phyloP scores from a whole-genome alignment of 768 basidiomycete genomes.

The Cystobasidium tubakii region DNA sequence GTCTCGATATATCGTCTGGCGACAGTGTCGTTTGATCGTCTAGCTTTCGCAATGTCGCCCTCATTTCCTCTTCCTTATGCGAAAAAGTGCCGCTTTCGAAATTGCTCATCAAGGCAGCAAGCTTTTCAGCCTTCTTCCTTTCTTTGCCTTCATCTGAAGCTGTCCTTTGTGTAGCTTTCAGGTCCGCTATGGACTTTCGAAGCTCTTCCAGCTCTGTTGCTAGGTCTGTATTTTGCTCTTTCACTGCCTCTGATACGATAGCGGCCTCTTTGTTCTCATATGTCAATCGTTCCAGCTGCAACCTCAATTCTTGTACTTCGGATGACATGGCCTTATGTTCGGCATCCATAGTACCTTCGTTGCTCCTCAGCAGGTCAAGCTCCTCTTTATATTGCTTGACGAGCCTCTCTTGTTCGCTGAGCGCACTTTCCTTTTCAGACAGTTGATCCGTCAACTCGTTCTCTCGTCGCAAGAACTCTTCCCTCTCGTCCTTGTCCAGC shows the following conservation, averaged over 20 bases:
- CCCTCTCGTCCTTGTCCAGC: constrained; percentile 91
- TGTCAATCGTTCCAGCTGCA: constrained; percentile 83
- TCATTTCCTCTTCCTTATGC: constrained; percentile 89
- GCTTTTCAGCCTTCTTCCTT: constrained; percentile 97
- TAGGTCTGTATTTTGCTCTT: constrained; percentile 85
- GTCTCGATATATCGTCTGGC: constrained; percentile 68
- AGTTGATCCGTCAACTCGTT: constrained; percentile 91
- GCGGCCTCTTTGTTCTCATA: constrained; percentile 92
- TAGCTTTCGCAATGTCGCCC: constrained; percentile 73
- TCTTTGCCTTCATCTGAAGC: constrained; percentile 92
- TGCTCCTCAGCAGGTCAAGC: constrained; percentile 76
- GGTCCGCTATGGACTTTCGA: constrained; percentile 62
- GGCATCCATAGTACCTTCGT: constrained; percentile 47
- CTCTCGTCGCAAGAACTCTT: constrained; percentile 91
- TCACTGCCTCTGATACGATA: constrained; percentile 88
- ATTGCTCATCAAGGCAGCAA: constrained; percentile 99
- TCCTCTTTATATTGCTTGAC: constrained; percentile 85
- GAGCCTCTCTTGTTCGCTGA: constrained; percentile 73
- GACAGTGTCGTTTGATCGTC: constrained; percentile 63
- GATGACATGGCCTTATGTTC: constrained; percentile 92
- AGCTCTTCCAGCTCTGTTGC: constrained; percentile 84
- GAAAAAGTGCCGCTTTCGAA: constrained; percentile 93
- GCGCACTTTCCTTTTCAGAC: constrained; percentile 78
- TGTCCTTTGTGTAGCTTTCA: constrained; percentile 75
- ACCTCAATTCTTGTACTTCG: constrained; percentile 82